phyloP scores from a whole-genome alignment of 352 stramenopile species.

The Phytophthora litchii region DNA sequence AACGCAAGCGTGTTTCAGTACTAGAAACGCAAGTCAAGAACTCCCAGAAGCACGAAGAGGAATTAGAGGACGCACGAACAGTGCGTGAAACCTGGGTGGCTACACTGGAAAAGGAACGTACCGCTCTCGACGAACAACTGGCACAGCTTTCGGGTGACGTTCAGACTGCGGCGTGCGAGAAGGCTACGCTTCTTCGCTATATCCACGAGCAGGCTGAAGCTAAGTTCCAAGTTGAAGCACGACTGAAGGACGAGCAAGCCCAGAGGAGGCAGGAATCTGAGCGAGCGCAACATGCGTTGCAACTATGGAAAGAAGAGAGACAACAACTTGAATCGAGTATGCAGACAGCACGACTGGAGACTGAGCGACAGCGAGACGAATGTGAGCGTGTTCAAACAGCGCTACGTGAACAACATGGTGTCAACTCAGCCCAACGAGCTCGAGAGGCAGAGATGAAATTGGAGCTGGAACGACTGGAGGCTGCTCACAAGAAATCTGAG shows the following conservation, averaged over 20 bases:
- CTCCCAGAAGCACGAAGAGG: constrained; percentile 35
- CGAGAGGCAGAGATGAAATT: constrained; percentile 43
- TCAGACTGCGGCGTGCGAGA: constrained; percentile 71
- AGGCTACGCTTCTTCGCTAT: constrained; percentile 73
- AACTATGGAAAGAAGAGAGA: constrained; percentile 52
- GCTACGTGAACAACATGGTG: constrained; percentile 44
- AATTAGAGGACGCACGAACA: constrained; percentile 59
- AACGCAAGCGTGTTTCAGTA: constrained; percentile 46
- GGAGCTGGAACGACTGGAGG: constrained; percentile 41
- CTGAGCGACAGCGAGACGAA: constrained; percentile 37
- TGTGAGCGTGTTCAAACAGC: constrained; percentile 29
- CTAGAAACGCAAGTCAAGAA: constrained; percentile 41
- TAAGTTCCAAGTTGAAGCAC: constrained; percentile 68
- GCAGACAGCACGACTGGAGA: constrained; percentile 37
- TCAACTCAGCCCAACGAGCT: constrained; percentile 35
- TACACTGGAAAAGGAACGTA: constrained; percentile 62
- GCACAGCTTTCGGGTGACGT: constrained; percentile 43
- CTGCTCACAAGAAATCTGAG: constrained; percentile 39
- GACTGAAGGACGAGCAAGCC: constrained; percentile 57
- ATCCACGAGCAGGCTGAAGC: constrained; percentile 76
- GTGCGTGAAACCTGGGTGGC: constrained; percentile 58
- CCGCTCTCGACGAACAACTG: constrained; percentile 51
- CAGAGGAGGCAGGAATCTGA: constrained; percentile 39
- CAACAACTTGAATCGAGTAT: constrained; percentile 42
- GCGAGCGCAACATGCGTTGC: constrained; percentile 39